Conservation (phyloP, 495 filamentous ascomycete species). For the Aspergillus sclerotiicarbonarius region DNA sequence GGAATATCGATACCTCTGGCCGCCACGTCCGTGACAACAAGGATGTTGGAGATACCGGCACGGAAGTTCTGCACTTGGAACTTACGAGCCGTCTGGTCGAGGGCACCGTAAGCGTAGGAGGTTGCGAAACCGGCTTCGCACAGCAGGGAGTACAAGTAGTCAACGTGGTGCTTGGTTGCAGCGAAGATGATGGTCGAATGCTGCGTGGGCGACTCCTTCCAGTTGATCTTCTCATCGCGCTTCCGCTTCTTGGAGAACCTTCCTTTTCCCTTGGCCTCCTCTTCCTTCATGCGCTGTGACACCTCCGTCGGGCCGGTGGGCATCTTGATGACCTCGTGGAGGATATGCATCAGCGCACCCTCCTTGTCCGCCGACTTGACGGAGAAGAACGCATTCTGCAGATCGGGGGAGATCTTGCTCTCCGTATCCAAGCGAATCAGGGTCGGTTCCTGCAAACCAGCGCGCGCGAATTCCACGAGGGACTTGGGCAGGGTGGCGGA, state of each 20-base stretch:
- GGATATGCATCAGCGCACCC: conserved; percentile 81
- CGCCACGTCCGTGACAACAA: conserved; percentile 97
- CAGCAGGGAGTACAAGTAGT: conserved; percentile 78
- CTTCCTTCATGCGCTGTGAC: conserved; percentile 32
- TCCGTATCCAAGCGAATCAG: conserved; percentile 89
- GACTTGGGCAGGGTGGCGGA: conserved; percentile 92
- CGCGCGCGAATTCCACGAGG: conserved; percentile 91
- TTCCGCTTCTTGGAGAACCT: conserved; percentile 51
- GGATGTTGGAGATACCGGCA: conserved; percentile 76
- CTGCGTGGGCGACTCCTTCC: conserved; percentile 43
- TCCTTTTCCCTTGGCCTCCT: conserved; percentile 35
- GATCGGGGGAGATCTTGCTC: conserved; percentile 90
- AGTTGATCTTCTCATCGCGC: conserved; percentile 43
- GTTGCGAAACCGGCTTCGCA: conserved; percentile 75
- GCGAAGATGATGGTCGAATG: conserved; percentile 93
- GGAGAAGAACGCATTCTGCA: conserved; percentile 90
- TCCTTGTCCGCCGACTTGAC: conserved; percentile 92
- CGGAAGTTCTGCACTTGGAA: conserved; percentile 88
- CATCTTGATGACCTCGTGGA: conserved; percentile 91
- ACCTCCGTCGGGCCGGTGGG: conserved; percentile 70
- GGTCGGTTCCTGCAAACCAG: conserved; percentile 84
- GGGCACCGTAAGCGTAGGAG: conserved; percentile 87
- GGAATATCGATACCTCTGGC: conserved; percentile 98
- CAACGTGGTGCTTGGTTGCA: conserved; percentile 97
- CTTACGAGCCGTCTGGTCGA: conserved; percentile 90